Percentiles rank a stretch among this genome's conserved stretches.
Evolutionary conservation across 1,284 basidiomycete genomes (phyloP).

Genomic region (Schizophyllum amplum): DNA sequence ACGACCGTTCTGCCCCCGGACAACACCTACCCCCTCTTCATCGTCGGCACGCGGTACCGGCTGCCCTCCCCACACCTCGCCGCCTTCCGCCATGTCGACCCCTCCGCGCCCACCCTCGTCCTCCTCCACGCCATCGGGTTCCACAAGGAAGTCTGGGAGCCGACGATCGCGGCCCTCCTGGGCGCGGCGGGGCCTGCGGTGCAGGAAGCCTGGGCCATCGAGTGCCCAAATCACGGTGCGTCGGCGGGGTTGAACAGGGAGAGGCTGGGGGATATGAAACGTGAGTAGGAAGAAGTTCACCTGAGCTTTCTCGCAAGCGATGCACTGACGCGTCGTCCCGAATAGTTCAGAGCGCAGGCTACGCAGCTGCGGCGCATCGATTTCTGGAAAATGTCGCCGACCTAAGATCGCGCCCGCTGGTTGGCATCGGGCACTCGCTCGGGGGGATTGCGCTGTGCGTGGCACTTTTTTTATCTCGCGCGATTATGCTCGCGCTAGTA

Average conservation of each 20-base stretch:
- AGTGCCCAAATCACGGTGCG: slow-evolving; percentile 47
- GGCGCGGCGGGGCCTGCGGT: slow-evolving; percentile 15
- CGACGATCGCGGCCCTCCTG: slow-evolving; percentile 39
- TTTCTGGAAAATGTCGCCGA: slow-evolving; percentile 36
- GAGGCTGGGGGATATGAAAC: slow-evolving; percentile 29
- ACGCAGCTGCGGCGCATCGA: slow-evolving; percentile 43
- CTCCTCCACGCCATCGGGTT: slow-evolving; percentile 57
- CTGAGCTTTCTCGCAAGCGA: too few relatives aligned
- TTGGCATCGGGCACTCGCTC: slow-evolving; percentile 56
- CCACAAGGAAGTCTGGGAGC: slow-evolving; percentile 63
- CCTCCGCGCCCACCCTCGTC: slow-evolving; percentile 41
- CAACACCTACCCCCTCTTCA: slow-evolving; percentile 35
- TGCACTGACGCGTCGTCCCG: slow-evolving; percentile 2
- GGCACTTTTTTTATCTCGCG: neutral
- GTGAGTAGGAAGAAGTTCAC: too few relatives aligned
- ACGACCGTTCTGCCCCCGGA: slow-evolving; percentile 16
- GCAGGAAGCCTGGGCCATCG: slow-evolving; percentile 42
- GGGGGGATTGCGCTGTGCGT: slow-evolving; percentile 51
- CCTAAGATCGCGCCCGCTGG: slow-evolving; percentile 34
- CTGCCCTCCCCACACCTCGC: slow-evolving; percentile 21
- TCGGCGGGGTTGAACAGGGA: slow-evolving; percentile 33
- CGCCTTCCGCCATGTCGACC: too few relatives aligned
- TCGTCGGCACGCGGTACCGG: slow-evolving; percentile 52
- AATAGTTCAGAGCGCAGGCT: slow-evolving; percentile 59
- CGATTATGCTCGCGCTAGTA: neutral